These are phyloP conservation scores for Scleroderma bovista DNA, from an alignment of 768 basidiomycete genomes.

Conservation along the genomic window DNA sequence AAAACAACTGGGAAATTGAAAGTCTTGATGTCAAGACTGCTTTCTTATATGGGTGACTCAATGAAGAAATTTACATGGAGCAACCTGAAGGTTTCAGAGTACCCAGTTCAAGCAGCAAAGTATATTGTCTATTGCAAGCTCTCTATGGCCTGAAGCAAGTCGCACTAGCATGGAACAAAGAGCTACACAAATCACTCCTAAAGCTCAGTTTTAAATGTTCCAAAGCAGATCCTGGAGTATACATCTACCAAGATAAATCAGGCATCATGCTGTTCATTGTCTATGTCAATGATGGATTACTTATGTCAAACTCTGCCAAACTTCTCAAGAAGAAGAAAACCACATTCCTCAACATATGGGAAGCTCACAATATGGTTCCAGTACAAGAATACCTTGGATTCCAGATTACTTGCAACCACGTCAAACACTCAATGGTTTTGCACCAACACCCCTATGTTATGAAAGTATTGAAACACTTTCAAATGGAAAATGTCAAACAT, in stretches of 20 bases:
- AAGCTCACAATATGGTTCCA: not conserved
- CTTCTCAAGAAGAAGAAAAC: not conserved
- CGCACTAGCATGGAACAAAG: not conserved
- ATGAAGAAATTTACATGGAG: not conserved
- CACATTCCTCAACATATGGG: not conserved
- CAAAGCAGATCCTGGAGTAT: not conserved
- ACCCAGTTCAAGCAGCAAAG: not conserved
- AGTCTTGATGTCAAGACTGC: not conserved
- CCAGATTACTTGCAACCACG: not conserved
- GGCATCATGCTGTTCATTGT: not conserved
- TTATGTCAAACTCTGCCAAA: not conserved
- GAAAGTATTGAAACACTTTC: constrained; percentile 2
- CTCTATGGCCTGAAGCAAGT: not conserved
- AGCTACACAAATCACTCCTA: not conserved
- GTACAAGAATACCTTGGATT: not conserved
- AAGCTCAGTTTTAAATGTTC: not conserved
- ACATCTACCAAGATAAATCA: not conserved
- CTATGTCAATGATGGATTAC: constrained; percentile 1
- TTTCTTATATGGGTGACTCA: not conserved
- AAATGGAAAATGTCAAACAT: constrained; percentile 3
- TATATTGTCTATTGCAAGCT: not conserved
- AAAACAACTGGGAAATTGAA: not conserved
- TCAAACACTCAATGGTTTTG: not conserved
- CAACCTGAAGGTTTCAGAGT: not conserved
- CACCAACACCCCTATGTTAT: constrained; percentile 10